Conservation (phyloP, 2,329 filamentous ascomycete genomes). For the Penicillium carneum region DNA sequence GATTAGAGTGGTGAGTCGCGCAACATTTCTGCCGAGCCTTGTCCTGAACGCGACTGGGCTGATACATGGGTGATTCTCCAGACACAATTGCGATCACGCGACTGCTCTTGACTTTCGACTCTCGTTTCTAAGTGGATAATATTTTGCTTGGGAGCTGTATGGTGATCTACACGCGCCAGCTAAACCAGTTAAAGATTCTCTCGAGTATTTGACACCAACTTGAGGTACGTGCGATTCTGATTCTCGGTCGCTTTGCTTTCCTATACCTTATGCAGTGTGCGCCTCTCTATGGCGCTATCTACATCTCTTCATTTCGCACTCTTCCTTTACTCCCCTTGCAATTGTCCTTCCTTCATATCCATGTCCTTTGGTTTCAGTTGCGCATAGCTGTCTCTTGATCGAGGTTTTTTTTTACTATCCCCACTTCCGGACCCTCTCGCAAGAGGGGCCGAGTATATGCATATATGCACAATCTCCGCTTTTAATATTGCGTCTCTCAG, state of each 20-base stretch:
- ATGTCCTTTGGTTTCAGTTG: neutral
- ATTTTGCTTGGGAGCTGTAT: neutral
- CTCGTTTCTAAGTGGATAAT: constrained; percentile 2
- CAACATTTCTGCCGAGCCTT: constrained; percentile 6
- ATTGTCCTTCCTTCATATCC: neutral
- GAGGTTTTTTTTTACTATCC: neutral
- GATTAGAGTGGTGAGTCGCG: constrained; percentile 46
- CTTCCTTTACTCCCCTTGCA: neutral
- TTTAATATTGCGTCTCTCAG: neutral
- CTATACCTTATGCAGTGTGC: neutral
- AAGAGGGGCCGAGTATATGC: constrained; percentile 17
- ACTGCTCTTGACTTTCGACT: constrained; percentile 13
- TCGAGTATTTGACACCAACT: neutral
- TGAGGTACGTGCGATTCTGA: constrained; percentile 6
- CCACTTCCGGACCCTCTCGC: constrained; percentile 2
- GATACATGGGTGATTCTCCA: constrained; percentile 3
- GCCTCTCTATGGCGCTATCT: neutral
- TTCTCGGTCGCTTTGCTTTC: constrained; percentile 1
- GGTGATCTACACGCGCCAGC: neutral
- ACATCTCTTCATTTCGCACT: neutral
- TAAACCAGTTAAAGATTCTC: neutral
- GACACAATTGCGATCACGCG: constrained; percentile 21
- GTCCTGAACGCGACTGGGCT: constrained; percentile 17
- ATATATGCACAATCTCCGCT: constrained; percentile 15
- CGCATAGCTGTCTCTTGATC: neutral